These are phyloP conservation scores for Salix dunnii DNA, from an alignment of 345 rosid species.

Conservation along the genomic window DNA sequence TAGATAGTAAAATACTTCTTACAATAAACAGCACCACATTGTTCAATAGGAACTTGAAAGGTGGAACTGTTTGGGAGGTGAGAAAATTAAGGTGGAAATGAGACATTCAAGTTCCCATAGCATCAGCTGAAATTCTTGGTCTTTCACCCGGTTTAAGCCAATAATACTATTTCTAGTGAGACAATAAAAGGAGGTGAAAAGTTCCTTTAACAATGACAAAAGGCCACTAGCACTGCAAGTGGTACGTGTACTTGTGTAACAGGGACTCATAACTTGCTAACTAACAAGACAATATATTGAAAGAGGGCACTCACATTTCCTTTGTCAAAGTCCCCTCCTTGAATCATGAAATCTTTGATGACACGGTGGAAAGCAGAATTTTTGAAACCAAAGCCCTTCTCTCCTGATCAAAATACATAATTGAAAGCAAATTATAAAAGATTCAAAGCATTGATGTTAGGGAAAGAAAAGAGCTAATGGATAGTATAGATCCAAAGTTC, in stretches of 20 bases:
- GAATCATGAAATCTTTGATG: slow-evolving; percentile 96
- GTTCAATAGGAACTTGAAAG: neutral
- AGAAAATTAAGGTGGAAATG: neutral
- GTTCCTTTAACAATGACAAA: neutral
- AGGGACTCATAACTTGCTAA: neutral
- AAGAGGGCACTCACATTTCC: slow-evolving; percentile 67
- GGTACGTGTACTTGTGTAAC: neutral
- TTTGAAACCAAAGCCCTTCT: slow-evolving; percentile 94
- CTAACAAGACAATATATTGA: neutral
- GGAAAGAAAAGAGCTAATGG: neutral
- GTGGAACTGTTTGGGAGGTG: neutral
- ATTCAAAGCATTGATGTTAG: neutral
- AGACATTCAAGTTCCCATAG: neutral
- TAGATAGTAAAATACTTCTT: neutral
- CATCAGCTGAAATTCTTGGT: neutral
- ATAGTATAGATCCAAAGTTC: neutral
- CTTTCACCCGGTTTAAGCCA: neutral
- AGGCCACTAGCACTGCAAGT: neutral
- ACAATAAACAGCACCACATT: neutral
- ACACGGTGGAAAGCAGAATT: slow-evolving; percentile 83
- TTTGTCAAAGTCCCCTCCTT: slow-evolving; percentile 97
- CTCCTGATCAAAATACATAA: slow-evolving; percentile 49
- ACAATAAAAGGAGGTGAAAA: neutral
- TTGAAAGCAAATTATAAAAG: neutral
- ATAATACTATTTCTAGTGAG: neutral